Evolutionary conservation across 257 asterid species (phyloP), one percentile per base, ranked within the genome.

Genomic region (Scutellaria baicalensis): DNA sequence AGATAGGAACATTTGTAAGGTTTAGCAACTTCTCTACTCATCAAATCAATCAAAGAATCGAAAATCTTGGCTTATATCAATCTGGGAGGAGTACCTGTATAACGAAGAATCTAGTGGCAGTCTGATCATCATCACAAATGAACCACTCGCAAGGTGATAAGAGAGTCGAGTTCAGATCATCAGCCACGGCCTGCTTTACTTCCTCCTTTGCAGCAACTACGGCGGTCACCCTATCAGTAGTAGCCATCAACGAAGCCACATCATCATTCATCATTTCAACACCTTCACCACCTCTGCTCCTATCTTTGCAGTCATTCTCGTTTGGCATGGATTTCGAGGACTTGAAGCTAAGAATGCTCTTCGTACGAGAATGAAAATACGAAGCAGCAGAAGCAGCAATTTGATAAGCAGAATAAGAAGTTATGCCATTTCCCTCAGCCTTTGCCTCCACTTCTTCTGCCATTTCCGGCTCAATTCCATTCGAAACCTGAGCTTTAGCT

Each of bases 191-290:
- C 68, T 89, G 97, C 76, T 94, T 94, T 18, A 89, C 97, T 74
- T 91, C 97, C 84, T 91, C 99, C 79, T 91, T 84, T 4, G 97
- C 97, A 61, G 97, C 95, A 77, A 94, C 97, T 45, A 86, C 99
- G 0, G 97, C 81, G 0, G 96, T 88, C 64, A 89, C 91, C 0
- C 95, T 88, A 49, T 88, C 97, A 2, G 95, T 86, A 70, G 95
- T 86, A 16, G 88, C 96, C 88, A 86, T 85, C 33, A 90, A 76
- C 4, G 96, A 88, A 39, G 87, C 88, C 73, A 87, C 70, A 9
- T 88, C 92, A 70, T 81, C 73, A 63, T 83, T 75, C 60, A 74
- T 70, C 81, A 64, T 78, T 38, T 71, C 62, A 10, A 60, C 39
- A 44, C 39, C 48, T 5, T 27, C 5, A n/a, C n/a, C n/a, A n/a